Percentiles rank a stretch among this genome's conserved stretches.
These are phyloP conservation scores for Psilocybe subaeruginosa DNA, from an alignment of 768 basidiomycete genomes.

Conservation along the genomic window DNA sequence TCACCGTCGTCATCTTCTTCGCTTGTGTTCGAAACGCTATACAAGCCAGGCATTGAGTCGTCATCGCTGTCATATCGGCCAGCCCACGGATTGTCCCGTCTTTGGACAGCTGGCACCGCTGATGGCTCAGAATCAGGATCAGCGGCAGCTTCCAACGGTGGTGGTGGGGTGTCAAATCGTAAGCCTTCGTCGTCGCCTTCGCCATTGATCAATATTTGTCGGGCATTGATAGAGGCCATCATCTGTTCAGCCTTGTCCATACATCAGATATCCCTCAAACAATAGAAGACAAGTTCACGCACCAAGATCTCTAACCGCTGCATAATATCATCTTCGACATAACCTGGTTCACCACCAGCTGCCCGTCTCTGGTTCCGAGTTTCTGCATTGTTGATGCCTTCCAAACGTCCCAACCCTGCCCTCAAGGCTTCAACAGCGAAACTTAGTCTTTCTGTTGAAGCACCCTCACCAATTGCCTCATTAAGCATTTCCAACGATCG, in stretches of 20 bases:
- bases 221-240: slow-evolving; percentile 24
- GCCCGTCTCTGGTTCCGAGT: background rate
- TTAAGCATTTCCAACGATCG: slow-evolving; percentile 26
- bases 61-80: background rate
- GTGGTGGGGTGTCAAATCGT: slow-evolving; percentile 15
- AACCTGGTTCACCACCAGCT: slow-evolving; percentile 7
- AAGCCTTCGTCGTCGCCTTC: slow-evolving; percentile 10
- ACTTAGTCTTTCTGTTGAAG: slow-evolving; percentile 19
- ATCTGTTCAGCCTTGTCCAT: slow-evolving; percentile 35
- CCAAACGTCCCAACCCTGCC: slow-evolving; percentile 16
- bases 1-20: slow-evolving; percentile 21
- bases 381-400: background rate
- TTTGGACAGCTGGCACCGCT: background rate
- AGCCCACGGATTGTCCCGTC: background rate
- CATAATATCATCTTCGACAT: slow-evolving; percentile 26
- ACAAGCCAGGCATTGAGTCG: slow-evolving; percentile 38
- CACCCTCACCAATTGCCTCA: slow-evolving; percentile 20
- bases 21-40: slow-evolving; percentile 33
- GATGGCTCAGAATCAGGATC: background rate
- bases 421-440: slow-evolving; percentile 21
- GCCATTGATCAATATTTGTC: slow-evolving; percentile 10
- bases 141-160: slow-evolving; percentile 13
- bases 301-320: slow-evolving; percentile 35
- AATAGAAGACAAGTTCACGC: slow-evolving; percentile 8
- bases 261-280: background rate